Evolutionary conservation across 2,329 filamentous ascomycete species (phyloP), one percentile per base, ranked within the genome.

Genomic region (Microsporum canis): DNA sequence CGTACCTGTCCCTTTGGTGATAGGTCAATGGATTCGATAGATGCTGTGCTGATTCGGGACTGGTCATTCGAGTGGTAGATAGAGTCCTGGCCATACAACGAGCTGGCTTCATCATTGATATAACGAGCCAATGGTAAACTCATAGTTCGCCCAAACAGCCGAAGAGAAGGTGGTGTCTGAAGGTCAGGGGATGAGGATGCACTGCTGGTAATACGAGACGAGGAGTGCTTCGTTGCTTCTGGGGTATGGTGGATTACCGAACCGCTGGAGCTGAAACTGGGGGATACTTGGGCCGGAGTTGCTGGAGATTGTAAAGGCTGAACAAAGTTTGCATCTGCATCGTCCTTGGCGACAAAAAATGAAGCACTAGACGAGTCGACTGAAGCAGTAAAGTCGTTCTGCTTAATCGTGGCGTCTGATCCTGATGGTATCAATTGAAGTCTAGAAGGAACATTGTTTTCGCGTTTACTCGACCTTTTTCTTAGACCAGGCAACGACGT

Each of bases 81-180:
- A 10, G 61, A 53, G 17, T 66, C 66, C 38, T 62, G 60, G 27
- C 67, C 68, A 57, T 69, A 67, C 31, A 68, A 66, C 17, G 70
- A 55, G n/a, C 72, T 68, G 8, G 71, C 41, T 14, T 72, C 66
- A 51, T 75, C 73, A 49, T 74, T 73, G 55, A 76, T 75, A 45
- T 75, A 75, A 2, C 73, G 71, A 61, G 74, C 70, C 8, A 75
- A 63, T 23, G 73, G 73, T 47, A 75, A 62, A 62, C 73, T 75
- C 7, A 74, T 70, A 0, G 69, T 65, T 31, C 71, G 66, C 56
- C 64, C 70, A 49, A 71, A 59, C 12, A 23, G 34, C 27, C 43
- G 57, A 3, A 47, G 27, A 10, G 36, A 39, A 10, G 55, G 55
- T 14, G 55, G 36, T 8, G 55, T 57, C 12, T 29, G 55, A 6